phyloP scores from a whole-genome alignment of 306 rosid species.

The Vicia sativa region DNA sequence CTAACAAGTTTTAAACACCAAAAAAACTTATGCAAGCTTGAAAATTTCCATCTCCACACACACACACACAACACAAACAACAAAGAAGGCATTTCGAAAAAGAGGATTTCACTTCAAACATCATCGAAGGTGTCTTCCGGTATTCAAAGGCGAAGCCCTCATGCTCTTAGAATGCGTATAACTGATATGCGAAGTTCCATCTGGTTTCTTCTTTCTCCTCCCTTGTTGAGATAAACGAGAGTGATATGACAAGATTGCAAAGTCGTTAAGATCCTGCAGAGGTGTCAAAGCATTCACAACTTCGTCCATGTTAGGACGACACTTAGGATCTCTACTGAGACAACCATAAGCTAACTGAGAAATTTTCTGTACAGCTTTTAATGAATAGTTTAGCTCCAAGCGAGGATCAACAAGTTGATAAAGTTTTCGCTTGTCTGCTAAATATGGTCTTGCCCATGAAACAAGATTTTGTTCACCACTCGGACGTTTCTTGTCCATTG shows the following conservation, averaged over 20 bases:
- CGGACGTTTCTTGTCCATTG: slow-evolving; percentile 96
- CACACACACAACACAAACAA: slow-evolving; percentile 35
- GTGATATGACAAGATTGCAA: slow-evolving; percentile 75
- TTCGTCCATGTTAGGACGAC: slow-evolving; percentile 91
- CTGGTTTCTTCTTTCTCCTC: slow-evolving; percentile 75
- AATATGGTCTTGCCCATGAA: slow-evolving; percentile 85
- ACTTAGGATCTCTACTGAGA: slow-evolving; percentile 84
- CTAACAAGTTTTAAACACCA: slow-evolving; percentile 53
- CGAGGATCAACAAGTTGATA: slow-evolving; percentile 84
- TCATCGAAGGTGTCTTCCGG: slow-evolving; percentile 70
- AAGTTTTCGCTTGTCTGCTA: slow-evolving; percentile 86
- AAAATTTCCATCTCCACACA: slow-evolving; percentile 57
- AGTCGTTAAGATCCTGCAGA: slow-evolving; percentile 81
- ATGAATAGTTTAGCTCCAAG: slow-evolving; percentile 79
- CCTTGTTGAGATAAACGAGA: slow-evolving; percentile 83
- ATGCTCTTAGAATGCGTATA: slow-evolving; percentile 72
- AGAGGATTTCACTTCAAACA: slow-evolving; percentile 36
- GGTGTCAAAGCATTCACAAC: slow-evolving; percentile 80
- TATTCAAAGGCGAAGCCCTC: slow-evolving; percentile 76
- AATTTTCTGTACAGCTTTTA: slow-evolving; percentile 85
- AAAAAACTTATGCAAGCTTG: slow-evolving; percentile 54
- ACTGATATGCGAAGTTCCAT: slow-evolving; percentile 71
- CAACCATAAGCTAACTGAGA: slow-evolving; percentile 84
- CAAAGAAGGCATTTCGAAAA: slow-evolving; percentile 46
- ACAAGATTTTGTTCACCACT: slow-evolving; percentile 93